A percentile compares a stretch with the other conserved stretches of the same genome.
Conservation (phyloP, 805 yeast species). For the Sugiyamaella marilandica region DNA sequence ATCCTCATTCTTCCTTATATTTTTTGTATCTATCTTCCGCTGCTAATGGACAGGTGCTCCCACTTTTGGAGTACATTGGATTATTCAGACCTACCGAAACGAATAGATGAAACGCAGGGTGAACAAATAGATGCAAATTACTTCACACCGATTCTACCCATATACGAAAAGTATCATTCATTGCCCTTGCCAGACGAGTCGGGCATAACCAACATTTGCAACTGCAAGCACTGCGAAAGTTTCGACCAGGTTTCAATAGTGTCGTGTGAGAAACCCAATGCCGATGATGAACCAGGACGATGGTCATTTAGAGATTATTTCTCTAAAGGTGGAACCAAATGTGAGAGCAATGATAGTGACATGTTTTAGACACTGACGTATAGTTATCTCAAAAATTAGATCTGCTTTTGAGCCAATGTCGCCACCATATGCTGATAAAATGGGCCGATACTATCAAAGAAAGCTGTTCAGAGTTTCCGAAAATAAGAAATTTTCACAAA, state of each 20-base stretch:
- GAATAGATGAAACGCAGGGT: too few relatives aligned
- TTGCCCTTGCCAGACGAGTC: not conserved
- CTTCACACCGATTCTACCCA: not conserved
- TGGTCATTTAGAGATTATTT: not conserved
- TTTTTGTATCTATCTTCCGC: too few relatives aligned
- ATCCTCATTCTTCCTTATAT: too few relatives aligned
- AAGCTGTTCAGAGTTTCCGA: slow-evolving; percentile 14
- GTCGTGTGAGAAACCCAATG: too few relatives aligned
- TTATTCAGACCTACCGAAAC: too few relatives aligned
- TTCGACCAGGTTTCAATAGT: too few relatives aligned
- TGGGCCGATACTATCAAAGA: not conserved
- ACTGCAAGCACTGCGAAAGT: not conserved
- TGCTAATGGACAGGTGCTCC: too few relatives aligned
- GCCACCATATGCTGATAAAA: not conserved
- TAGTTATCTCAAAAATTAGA: not conserved
- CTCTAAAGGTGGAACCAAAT: not conserved
- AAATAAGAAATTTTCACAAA: too few relatives aligned
- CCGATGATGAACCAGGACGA: not conserved
- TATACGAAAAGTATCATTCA: slow-evolving; percentile 5
- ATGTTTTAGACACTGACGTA: not conserved
- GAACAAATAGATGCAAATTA: not conserved
- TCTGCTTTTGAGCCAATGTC: not conserved
- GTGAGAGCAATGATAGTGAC: not conserved
- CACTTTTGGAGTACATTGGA: too few relatives aligned
- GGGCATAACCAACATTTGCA: not conserved